Evolutionary conservation across 768 basidiomycete species (phyloP).

Genomic region (Rhizopogon vesiculosus): DNA sequence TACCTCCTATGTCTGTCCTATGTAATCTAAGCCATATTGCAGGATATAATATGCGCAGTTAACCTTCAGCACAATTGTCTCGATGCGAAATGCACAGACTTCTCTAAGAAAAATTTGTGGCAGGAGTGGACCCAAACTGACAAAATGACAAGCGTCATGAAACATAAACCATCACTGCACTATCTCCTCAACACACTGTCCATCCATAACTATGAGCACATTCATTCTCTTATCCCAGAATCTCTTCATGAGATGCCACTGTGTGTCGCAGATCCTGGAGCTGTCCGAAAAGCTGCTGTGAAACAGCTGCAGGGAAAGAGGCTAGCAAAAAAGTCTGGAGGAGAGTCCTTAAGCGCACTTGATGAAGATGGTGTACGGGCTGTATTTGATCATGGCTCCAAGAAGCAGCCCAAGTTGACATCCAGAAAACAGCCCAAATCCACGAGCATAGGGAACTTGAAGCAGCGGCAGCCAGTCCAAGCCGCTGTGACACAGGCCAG

Average conservation of each 20-base stretch:
- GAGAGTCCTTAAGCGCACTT: not conserved
- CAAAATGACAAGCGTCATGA: not conserved
- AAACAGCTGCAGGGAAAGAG: not conserved
- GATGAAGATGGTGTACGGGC: not conserved
- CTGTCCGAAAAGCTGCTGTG: not conserved
- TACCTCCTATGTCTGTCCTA: not conserved
- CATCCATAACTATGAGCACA: constrained; percentile 14
- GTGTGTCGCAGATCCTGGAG: not conserved
- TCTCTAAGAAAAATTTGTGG: not conserved
- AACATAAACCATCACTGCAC: constrained; percentile 3
- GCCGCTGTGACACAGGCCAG: not conserved
- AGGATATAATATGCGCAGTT: constrained; percentile 12
- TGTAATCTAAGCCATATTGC: not conserved
- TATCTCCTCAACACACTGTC: constrained; percentile 13
- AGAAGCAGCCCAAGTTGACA: not conserved
- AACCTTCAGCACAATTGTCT: constrained; percentile 16
- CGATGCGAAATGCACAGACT: constrained; percentile 1
- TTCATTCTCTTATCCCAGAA: constrained; percentile 1
- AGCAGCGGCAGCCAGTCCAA: not conserved
- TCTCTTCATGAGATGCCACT: not conserved
- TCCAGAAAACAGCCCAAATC: not conserved
- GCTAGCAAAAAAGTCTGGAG: not conserved
- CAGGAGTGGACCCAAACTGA: constrained; percentile 9
- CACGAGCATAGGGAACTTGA: not conserved
- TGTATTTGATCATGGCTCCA: not conserved